Evolutionary conservation across 2,329 filamentous ascomycete species (phyloP).

Genomic region (Sporothrix schenckii): DNA sequence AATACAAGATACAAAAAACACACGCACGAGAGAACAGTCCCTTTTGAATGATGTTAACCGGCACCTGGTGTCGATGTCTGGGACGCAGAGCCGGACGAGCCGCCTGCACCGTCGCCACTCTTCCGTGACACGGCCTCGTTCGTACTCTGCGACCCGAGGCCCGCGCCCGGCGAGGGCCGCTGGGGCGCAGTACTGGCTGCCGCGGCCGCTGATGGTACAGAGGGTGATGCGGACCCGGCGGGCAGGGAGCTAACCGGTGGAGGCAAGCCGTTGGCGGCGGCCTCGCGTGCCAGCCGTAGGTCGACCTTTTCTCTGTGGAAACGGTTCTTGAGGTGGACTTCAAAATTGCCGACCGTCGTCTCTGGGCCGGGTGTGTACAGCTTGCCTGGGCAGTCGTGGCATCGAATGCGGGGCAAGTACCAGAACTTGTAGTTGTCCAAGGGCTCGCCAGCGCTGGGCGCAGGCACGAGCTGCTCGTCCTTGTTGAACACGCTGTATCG

Average conservation of each 20-base stretch:
- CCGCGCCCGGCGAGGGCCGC: background rate
- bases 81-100: constrained; percentile 22
- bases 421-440: constrained; percentile 69
- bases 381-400: constrained; percentile 90
- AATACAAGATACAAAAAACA: constrained; percentile 11
- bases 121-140: background rate
- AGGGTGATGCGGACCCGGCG: background rate
- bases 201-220: constrained; percentile 1
- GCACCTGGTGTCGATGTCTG: constrained; percentile 20
- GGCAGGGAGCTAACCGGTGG: constrained; percentile 10
- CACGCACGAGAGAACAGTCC: background rate
- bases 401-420: constrained; percentile 87
- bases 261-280: constrained; percentile 23
- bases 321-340: constrained; percentile 86
- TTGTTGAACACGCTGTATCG: constrained; percentile 80
- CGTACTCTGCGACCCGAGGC: background rate
- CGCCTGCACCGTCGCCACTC: background rate
- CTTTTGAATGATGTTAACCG: background rate
- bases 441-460: constrained; percentile 51
- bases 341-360: constrained; percentile 84
- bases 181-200: constrained; percentile 13
- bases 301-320: constrained; percentile 75
- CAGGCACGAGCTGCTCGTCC: constrained; percentile 66
- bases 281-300: constrained; percentile 46
- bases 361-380: constrained; percentile 89